phyloP scores from a whole-genome alignment of 2,329 filamentous ascomycete species.

The Aspergillus fructus region DNA sequence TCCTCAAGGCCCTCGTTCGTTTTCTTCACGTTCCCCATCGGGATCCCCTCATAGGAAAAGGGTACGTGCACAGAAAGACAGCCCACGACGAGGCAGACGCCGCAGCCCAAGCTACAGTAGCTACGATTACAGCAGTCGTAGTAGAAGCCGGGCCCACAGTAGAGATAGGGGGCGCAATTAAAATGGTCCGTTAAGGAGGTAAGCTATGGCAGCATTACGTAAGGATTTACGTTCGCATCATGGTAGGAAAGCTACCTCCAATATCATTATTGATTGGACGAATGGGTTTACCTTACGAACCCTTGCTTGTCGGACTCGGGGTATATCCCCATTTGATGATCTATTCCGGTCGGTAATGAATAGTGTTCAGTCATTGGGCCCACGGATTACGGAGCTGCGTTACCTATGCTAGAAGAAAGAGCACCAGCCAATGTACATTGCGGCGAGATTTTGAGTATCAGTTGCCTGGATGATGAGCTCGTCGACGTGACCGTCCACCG shows the following conservation, averaged over 20 bases:
- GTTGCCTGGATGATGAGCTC: slow-evolving; percentile 87
- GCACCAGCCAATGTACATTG: slow-evolving; percentile 98
- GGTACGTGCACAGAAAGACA: slow-evolving; percentile 33
- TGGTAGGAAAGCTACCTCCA: not conserved
- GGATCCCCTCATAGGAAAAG: slow-evolving; percentile 42
- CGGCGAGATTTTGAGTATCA: slow-evolving; percentile 73
- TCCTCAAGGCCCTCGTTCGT: slow-evolving; percentile 37
- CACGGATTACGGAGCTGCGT: not conserved
- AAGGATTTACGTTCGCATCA: not conserved
- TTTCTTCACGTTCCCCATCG: slow-evolving; percentile 41
- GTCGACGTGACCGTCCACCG: slow-evolving; percentile 96
- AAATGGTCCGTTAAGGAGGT: slow-evolving; percentile 28
- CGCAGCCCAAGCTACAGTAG: slow-evolving; percentile 64
- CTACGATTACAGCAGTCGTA: slow-evolving; percentile 60
- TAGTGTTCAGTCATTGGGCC: not conserved
- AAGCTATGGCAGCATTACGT: not conserved
- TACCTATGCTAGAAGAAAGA: slow-evolving; percentile 59
- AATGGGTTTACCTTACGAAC: not conserved
- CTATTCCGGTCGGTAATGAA: not conserved
- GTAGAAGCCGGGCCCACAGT: slow-evolving; percentile 46
- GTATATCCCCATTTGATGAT: not conserved
- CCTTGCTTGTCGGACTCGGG: not conserved
- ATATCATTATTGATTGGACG: not conserved
- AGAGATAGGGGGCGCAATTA: slow-evolving; percentile 47
- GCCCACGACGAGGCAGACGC: slow-evolving; percentile 45